Evolutionary conservation across 139 green algal genomes (phyloP).

Genomic region (Chlamydomonas sp.): DNA sequence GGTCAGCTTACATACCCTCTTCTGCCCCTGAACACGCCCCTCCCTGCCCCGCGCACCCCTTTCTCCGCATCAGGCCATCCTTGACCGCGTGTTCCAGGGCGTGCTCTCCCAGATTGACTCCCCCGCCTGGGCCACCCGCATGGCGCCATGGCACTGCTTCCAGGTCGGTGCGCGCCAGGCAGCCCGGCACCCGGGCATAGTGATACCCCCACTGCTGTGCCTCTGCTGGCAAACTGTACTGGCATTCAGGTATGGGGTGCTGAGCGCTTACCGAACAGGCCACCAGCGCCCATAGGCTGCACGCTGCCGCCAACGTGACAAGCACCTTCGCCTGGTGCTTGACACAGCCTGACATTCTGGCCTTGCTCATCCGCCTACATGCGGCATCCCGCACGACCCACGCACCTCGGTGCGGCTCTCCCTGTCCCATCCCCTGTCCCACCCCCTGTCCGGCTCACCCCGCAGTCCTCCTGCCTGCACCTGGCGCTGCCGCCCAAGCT

Average conservation of each 20-base stretch:
- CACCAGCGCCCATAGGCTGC: no score
- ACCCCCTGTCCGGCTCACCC: background rate
- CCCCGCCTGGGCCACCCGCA: background rate
- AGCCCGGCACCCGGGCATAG: background rate
- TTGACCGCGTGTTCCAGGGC: slow-evolving; percentile 37
- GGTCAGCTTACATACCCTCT: background rate
- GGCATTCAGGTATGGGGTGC: no score
- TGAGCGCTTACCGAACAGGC: no score
- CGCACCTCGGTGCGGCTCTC: no score
- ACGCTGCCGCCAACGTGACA: no score
- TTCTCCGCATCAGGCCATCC: slow-evolving; percentile 1
- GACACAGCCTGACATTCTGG: no score
- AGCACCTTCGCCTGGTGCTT: no score
- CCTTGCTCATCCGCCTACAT: no score
- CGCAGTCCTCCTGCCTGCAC: slow-evolving; percentile 33
- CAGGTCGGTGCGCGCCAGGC: background rate
- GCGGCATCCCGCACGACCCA: no score
- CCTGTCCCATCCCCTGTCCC: background rate
- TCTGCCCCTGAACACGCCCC: background rate
- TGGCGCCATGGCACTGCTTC: slow-evolving; percentile 27
- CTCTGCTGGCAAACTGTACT: no score
- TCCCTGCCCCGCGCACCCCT: background rate
- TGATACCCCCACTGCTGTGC: no score
- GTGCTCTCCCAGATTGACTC: slow-evolving; percentile 11
- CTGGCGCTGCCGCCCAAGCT: slow-evolving; percentile 13